These are phyloP conservation scores for Platismatia glauca DNA, from an alignment of 495 filamentous ascomycete genomes.

Conservation along the genomic window DNA sequence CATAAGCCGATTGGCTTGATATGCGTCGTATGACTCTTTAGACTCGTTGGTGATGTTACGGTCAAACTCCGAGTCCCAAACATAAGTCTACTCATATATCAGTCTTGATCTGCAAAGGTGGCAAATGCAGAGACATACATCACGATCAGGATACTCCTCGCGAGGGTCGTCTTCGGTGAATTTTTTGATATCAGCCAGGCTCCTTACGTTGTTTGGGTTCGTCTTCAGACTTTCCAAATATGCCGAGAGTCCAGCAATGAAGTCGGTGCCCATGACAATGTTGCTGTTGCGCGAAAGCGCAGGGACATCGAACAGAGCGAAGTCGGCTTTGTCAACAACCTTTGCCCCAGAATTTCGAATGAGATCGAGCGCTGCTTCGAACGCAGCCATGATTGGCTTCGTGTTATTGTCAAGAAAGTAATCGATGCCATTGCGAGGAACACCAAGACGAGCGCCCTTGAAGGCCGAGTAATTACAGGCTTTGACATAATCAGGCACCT, in stretches of 20 bases:
- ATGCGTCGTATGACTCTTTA: constrained; percentile 26
- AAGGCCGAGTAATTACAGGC: constrained; percentile 29
- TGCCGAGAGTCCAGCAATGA: constrained; percentile 27
- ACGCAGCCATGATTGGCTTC: constrained; percentile 28
- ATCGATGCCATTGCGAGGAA: constrained; percentile 35
- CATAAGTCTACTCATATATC: constrained; percentile 16
- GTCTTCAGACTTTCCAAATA: constrained; percentile 31
- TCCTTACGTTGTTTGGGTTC: constrained; percentile 35
- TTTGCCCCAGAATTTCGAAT: constrained; percentile 33
- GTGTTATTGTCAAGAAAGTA: constrained; percentile 12
- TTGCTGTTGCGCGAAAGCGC: constrained; percentile 16
- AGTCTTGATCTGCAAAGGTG: not conserved
- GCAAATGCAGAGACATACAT: constrained; percentile 14
- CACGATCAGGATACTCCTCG: constrained; percentile 31
- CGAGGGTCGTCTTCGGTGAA: constrained; percentile 28
- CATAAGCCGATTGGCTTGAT: constrained; percentile 26
- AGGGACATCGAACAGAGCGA: constrained; percentile 22
- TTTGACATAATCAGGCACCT: constrained; percentile 36
- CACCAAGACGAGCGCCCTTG: constrained; percentile 33
- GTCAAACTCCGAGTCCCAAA: constrained; percentile 31
- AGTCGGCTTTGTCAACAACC: constrained; percentile 32
- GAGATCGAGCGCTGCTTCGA: constrained; percentile 28
- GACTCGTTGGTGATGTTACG: constrained; percentile 24
- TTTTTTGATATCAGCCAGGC: constrained; percentile 25
- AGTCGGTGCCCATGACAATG: constrained; percentile 30